Evolutionary conservation across 805 yeast genomes (phyloP), one percentile per base, ranked within the genome.

Genomic region (Candida palmyrensis): DNA sequence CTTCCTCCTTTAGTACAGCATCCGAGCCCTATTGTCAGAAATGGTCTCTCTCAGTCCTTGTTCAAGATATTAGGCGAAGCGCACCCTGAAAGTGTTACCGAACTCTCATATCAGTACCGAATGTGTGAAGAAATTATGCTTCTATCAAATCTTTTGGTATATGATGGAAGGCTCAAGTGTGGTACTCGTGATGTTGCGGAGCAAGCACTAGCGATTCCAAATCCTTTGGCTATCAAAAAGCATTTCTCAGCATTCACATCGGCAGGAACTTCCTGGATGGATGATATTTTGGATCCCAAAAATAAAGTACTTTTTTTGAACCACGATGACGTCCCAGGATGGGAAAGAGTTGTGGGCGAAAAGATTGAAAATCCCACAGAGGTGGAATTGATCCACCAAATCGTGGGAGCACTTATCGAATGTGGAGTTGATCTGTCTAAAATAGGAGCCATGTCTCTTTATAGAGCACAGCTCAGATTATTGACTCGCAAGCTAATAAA

Each of bases 101-200:
- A 82, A 39, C 64, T 92, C 27, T 75, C 84, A 0, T 72, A 77
- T 41, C 98, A 92, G 55, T 92, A 92, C 53, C 67, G 99, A 40
- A 92, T 92, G 98, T 81, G 94, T 55, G 64, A 70, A 21, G 97
- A 90, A 36, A 82, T 92, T 29, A 86, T 88, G 94, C 57, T 73
- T 14, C 58, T 92, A 15, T 82, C 95, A 0, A 92, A 90, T 51
- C 73, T 71, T 14, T 68, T 92, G 39, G 77, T 90, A 10, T 92
- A 92, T 49, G 70, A 79, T 6, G 84, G 87, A 6, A 59, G 79
- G 37, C 66, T 92, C 35, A 77, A 75, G 41, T 87, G 96, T 61
- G 97, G 96, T 0, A 68, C 71, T 6, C 66, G 63, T 1, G 48
- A 43, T 10, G 89, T 89, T 9, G 83, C 87, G 1, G 58, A 67